These are phyloP conservation scores for Metarhizium sp. DNA, from an alignment of 2,329 filamentous ascomycete genomes.

Conservation along the genomic window DNA sequence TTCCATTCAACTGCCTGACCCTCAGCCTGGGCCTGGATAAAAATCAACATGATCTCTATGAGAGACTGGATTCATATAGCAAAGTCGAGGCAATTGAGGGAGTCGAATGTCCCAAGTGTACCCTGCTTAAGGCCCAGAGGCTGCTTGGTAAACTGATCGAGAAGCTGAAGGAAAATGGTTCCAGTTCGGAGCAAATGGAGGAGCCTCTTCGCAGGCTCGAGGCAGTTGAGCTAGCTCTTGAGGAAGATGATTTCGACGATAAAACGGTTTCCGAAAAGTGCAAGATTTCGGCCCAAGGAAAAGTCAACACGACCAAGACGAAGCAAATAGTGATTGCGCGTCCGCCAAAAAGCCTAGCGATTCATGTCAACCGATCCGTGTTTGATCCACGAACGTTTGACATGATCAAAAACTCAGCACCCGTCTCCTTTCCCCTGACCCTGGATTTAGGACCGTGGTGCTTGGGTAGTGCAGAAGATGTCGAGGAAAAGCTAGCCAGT, in stretches of 20 bases:
- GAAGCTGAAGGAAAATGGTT: conserved; percentile 22
- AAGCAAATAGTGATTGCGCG: conserved; percentile 81
- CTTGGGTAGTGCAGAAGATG: conserved; percentile 47
- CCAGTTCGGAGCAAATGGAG: conserved; percentile 40
- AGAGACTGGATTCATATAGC: conserved; percentile 78
- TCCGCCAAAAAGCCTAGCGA: conserved; percentile 67
- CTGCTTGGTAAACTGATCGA: conserved; percentile 39
- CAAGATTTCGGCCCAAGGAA: conserved; percentile 56
- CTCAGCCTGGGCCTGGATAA: conserved; percentile 63
- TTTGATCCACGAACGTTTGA: conserved; percentile 77
- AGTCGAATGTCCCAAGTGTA: conserved; percentile 88
- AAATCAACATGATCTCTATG: conserved; percentile 58
- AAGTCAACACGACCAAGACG: conserved; percentile 73
- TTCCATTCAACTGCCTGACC: conserved; percentile 89
- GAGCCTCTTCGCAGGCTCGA: conserved; percentile 47
- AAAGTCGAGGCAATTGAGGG: conserved; percentile 77
- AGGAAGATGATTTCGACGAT: conserved; percentile 72
- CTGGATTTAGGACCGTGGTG: conserved; percentile 82
- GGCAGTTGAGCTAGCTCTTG: conserved; percentile 60
- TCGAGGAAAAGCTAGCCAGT: conserved; percentile 7
- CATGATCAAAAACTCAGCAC: conserved; percentile 74
- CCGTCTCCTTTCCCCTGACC: conserved; percentile 63
- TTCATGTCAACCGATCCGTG: conserved; percentile 87
- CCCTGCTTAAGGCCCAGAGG: conserved; percentile 51
- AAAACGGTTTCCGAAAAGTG: conserved; percentile 54